Percentiles rank a stretch among this genome's conserved stretches.
Evolutionary conservation across 2,329 filamentous ascomycete genomes (phyloP).

Genomic region (Clarireedia monteithiana): DNA sequence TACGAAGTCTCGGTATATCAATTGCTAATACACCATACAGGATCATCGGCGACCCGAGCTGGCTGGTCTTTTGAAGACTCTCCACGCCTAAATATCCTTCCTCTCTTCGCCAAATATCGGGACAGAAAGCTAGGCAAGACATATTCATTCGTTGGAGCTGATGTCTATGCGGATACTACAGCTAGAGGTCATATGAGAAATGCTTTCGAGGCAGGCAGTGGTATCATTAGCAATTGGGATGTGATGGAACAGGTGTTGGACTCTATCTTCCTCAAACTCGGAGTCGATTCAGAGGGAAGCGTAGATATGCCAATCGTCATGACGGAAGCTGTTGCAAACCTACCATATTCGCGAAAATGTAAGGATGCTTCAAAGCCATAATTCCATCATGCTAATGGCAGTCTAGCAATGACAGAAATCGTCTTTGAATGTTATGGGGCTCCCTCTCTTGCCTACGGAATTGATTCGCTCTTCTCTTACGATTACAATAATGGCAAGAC

Average conservation of each 20-base stretch:
- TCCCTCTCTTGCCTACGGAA: conserved; percentile 84
- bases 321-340: conserved; percentile 90
- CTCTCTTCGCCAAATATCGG: conserved; percentile 90
- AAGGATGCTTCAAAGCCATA: conserved; percentile 30
- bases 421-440: conserved; percentile 93
- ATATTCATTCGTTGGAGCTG: conserved; percentile 84
- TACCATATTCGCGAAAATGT: conserved; percentile 85
- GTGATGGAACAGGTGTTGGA: conserved; percentile 92
- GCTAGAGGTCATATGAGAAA: conserved; percentile 84
- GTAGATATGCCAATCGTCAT: conserved; percentile 87
- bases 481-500: conserved; percentile 76
- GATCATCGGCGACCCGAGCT: conserved; percentile 80
- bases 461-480: conserved; percentile 96
- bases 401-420: conserved; percentile 87
- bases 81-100: conserved; percentile 75
- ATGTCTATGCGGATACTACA: conserved; percentile 92
- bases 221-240: conserved; percentile 95
- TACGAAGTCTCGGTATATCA: conserved; percentile 8
- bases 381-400: conserved; percentile 23
- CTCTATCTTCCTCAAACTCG: conserved; percentile 90
- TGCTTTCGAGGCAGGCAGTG: conserved; percentile 83
- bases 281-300: conserved; percentile 69
- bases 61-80: conserved; percentile 89
- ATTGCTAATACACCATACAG: conserved; percentile 37
- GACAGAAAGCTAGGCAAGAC: conserved; percentile 90